Conservation (phyloP, 148 eudicot species). For the Rhododendron henanense region DNA sequence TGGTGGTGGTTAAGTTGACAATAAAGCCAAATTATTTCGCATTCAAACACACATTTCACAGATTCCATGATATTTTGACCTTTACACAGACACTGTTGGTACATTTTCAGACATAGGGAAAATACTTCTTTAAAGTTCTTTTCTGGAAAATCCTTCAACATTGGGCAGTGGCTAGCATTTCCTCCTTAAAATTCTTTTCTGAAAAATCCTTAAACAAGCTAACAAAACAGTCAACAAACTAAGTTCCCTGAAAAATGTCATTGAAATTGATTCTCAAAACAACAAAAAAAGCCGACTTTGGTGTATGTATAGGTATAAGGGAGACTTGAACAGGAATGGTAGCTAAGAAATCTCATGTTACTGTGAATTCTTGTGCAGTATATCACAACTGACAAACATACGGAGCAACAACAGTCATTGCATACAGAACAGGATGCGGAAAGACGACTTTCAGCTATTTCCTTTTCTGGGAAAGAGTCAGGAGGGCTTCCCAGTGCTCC, state of each 20-base stretch:
- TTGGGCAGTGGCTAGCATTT: background rate
- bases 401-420: slow-evolving; percentile 21
- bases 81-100: background rate
- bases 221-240: background rate
- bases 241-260: background rate
- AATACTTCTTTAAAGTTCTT: background rate
- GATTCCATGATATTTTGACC: background rate
- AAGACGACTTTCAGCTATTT: slow-evolving; percentile 10
- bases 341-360: background rate
- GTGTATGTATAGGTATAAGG: background rate
- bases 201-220: background rate
- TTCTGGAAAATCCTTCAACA: background rate
- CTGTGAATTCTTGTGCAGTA: slow-evolving; percentile 32
- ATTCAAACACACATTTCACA: background rate
- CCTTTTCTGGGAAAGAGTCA: slow-evolving; percentile 6
- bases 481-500: slow-evolving; percentile 12
- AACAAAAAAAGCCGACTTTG: background rate
- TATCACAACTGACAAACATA: slow-evolving; percentile 29
- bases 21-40: background rate
- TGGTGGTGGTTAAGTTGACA: background rate
- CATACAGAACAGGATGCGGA: slow-evolving; percentile 11
- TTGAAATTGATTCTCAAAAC: background rate
- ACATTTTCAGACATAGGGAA: background rate
- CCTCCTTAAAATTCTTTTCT: background rate
- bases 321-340: background rate